phyloP scores from a whole-genome alignment of 2,329 filamentous ascomycete species.

The Incumbomyces delicatus region DNA sequence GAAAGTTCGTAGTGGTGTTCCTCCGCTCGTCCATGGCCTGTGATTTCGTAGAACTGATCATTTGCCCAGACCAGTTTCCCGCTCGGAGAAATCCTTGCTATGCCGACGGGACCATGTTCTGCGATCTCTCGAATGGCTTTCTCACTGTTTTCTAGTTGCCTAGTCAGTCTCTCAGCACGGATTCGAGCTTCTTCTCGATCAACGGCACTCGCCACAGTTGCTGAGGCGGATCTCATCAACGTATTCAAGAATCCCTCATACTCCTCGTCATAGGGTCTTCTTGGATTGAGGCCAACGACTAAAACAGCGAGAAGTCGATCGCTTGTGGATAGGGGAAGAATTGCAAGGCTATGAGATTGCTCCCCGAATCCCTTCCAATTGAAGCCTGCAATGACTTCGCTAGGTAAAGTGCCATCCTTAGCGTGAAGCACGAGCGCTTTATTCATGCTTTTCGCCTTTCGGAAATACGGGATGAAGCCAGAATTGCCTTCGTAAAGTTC shows the following conservation, averaged over 20 bases:
- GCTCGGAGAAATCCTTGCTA: slow-evolving; percentile 7
- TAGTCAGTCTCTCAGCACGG: slow-evolving; percentile 11
- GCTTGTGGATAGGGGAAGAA: slow-evolving; percentile 14
- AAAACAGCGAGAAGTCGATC: slow-evolving; percentile 12
- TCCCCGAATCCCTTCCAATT: slow-evolving; percentile 13
- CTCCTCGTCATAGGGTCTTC: slow-evolving; percentile 10
- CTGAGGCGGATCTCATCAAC: slow-evolving; percentile 12
- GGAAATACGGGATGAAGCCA: slow-evolving; percentile 26
- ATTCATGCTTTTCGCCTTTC: slow-evolving; percentile 9
- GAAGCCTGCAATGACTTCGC: slow-evolving; percentile 12
- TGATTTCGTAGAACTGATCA: slow-evolving; percentile 16
- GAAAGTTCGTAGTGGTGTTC: slow-evolving; percentile 14
- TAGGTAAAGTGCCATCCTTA: slow-evolving; percentile 10
- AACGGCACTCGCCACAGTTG: slow-evolving; percentile 11
- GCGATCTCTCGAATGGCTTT: slow-evolving; percentile 13
- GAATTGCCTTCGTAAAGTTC: slow-evolving; percentile 25
- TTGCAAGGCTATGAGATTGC: slow-evolving; percentile 8
- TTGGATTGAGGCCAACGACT: slow-evolving; percentile 15
- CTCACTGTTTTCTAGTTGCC: slow-evolving; percentile 12
- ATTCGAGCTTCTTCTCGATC: slow-evolving; percentile 12
- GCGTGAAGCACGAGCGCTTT: slow-evolving; percentile 12
- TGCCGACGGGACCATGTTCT: slow-evolving; percentile 13
- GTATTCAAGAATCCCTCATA: slow-evolving; percentile 13
- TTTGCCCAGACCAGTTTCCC: slow-evolving; percentile 16
- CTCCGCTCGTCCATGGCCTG: slow-evolving; percentile 7